Conservation (phyloP, 768 basidiomycete species). For the Termitomyces sp. region DNA sequence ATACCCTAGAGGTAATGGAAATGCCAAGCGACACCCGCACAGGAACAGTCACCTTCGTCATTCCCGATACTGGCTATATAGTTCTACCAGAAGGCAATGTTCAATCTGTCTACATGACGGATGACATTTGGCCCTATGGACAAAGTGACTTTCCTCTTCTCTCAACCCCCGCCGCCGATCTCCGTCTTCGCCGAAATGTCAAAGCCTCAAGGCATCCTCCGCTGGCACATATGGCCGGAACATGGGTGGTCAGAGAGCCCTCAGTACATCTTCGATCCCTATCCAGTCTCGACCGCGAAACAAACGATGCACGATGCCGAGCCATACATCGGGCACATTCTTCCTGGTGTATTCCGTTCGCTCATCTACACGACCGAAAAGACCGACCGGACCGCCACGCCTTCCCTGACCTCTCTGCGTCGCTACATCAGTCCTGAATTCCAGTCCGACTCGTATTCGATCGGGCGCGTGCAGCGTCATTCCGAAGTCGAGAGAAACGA, state of each 20-base stretch:
- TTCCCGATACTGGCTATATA: too few species aligned
- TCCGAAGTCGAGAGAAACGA: constrained; percentile 17
- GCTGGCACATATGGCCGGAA: constrained; percentile 31
- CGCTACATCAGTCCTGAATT: constrained; percentile 35
- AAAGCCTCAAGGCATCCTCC: constrained; percentile 27
- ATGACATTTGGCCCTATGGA: constrained; percentile 28
- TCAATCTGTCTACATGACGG: constrained; percentile 35
- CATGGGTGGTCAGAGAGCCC: too few species aligned
- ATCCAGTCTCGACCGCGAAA: constrained; percentile 21
- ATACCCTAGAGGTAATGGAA: neutral
- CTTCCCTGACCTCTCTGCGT: constrained; percentile 31
- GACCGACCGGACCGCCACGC: constrained; percentile 29
- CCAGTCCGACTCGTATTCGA: constrained; percentile 2
- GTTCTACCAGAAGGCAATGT: neutral
- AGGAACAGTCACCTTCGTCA: neutral
- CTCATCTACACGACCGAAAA: constrained; percentile 35
- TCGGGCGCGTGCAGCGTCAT: constrained; percentile 4
- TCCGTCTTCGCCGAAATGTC: constrained; percentile 32
- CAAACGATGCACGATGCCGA: neutral
- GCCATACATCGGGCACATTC: constrained; percentile 26
- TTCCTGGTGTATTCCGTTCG: constrained; percentile 42
- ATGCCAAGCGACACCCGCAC: neutral
- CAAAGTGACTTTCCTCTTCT: constrained; percentile 25
- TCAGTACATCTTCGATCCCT: constrained; percentile 17
- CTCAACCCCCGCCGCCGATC: constrained; percentile 33